Evolutionary conservation across 2,329 filamentous ascomycete genomes (phyloP).

Genomic region (Alternaria triticimaculans): DNA sequence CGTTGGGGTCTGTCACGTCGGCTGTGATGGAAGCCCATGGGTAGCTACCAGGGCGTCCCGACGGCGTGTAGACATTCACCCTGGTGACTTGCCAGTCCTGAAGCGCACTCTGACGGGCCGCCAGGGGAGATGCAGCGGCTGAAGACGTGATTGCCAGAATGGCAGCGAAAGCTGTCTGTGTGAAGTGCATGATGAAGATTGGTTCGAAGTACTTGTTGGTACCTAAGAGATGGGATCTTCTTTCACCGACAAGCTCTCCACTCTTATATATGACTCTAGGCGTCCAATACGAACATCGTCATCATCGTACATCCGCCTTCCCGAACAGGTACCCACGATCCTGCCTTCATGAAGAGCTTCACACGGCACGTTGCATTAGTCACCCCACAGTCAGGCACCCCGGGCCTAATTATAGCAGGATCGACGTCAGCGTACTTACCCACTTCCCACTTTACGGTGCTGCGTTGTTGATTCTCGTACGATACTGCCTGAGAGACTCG

Average conservation of each 20-base stretch:
- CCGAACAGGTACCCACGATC: background rate
- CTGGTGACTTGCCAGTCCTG: slow-evolving; percentile 31
- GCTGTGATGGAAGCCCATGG: slow-evolving; percentile 30
- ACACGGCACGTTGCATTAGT: background rate
- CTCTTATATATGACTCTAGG: background rate
- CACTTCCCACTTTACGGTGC: background rate
- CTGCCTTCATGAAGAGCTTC: background rate
- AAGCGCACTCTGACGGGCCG: slow-evolving; percentile 19
- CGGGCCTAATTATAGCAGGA: slow-evolving; percentile 7
- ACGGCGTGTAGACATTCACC: slow-evolving; percentile 9
- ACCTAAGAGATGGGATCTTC: background rate
- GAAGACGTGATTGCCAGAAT: slow-evolving; percentile 16
- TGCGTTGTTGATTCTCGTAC: background rate
- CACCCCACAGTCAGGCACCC: slow-evolving; percentile 9
- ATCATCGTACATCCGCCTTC: background rate
- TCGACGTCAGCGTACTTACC: background rate
- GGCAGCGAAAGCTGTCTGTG: slow-evolving; percentile 9
- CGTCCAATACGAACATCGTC: background rate
- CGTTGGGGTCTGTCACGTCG: slow-evolving; percentile 38
- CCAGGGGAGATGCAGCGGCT: slow-evolving; percentile 13
- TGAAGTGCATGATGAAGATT: slow-evolving; percentile 18
- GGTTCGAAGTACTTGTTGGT: background rate
- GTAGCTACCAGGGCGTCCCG: slow-evolving; percentile 27
- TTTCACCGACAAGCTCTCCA: background rate
- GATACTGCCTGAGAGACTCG: too few species aligned